phyloP scores from a whole-genome alignment of 768 basidiomycete species.

The Auricularia auricula-judae region DNA sequence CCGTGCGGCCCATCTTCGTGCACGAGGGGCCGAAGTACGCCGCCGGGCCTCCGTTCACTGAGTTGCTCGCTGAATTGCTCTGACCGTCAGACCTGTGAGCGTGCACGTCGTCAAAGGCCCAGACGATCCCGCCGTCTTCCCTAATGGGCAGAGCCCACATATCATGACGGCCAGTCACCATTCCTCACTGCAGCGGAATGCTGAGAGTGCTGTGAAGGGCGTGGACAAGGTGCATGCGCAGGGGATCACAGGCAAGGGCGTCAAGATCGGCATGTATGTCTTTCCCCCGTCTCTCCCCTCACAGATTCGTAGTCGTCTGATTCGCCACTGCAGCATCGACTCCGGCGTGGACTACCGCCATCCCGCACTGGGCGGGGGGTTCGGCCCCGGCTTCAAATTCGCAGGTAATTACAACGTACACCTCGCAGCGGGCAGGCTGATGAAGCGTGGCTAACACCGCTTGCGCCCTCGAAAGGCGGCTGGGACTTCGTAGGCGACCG shows the following conservation, averaged over 20 bases:
- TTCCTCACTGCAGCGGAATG: not conserved
- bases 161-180: not conserved
- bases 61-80: not conserved
- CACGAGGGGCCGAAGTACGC: not conserved
- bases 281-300: too few species aligned
- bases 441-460: too few species aligned
- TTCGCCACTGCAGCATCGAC: too few species aligned
- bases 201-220: not conserved
- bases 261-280: not conserved
- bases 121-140: not conserved
- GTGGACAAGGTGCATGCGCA: not conserved
- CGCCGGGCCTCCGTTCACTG: not conserved
- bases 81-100: not conserved
- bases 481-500: slow-evolving; percentile 7
- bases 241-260: not conserved
- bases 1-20: not conserved
- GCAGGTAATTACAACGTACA: too few species aligned
- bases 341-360: slow-evolving; percentile 4
- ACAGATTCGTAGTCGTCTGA: too few species aligned
- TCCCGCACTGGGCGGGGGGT: slow-evolving; percentile 10
- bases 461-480: too few species aligned
- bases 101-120: not conserved
- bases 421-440: too few species aligned
- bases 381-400: slow-evolving; percentile 7
- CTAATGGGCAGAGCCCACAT: not conserved